Base-by-base conservation (phyloP, 2,329 filamentous ascomycete genomes). In the Graphilbum fragrans region DNA sequence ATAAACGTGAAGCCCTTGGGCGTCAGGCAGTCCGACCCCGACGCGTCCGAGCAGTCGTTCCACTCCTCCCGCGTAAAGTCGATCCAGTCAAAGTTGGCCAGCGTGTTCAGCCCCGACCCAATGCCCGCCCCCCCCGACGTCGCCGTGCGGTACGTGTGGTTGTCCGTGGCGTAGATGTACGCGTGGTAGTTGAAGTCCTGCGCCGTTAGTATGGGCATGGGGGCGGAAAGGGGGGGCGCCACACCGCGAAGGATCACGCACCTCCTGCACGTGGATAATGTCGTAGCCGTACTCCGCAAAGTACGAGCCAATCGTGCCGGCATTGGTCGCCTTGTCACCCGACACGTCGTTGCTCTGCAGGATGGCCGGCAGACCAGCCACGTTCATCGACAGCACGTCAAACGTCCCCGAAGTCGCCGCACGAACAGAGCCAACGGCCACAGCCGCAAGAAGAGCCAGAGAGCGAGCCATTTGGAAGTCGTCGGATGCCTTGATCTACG, bases 1-100 rank as follows among this genome's bases (percentile, higher is more conserved):
- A 82, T 80, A 37, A 76, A 75, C 1, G 77, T 81, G 55, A 81
- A 82, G 14, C 79, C 79, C 57, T 83, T 83, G 19, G 77, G 79
- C 1, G 78, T 82, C 47, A 82, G 59, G 53, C 79, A 82, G 55
- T 83, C 79, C 1, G 55, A 51, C 1, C 65, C 66, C 1, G 70
- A 73, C 29, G 66, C 66, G 51, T 73, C 56, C 44, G 70, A 74
- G 58, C 78, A 81, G 3, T 54, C 61, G 20, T 64, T 56, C 77
- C 79, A 83, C 51, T 77, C 74, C 38, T 68, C 59, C 14, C 77
- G 70, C 35, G 62, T 58, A 48, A 75, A 73, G 46, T 70, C 65
- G 7, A 70, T 56, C 65, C 69, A 82, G 46, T 67, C 53, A 48
- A 66, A 74, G 51, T 73, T 76, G 46, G 77, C 65, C 35, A 82